A percentile compares a stretch with the other conserved stretches of the same genome.
These are phyloP conservation scores for Pseudogymnoascus sp. DNA, from an alignment of 2,329 filamentous ascomycete species.

Conservation along the genomic window DNA sequence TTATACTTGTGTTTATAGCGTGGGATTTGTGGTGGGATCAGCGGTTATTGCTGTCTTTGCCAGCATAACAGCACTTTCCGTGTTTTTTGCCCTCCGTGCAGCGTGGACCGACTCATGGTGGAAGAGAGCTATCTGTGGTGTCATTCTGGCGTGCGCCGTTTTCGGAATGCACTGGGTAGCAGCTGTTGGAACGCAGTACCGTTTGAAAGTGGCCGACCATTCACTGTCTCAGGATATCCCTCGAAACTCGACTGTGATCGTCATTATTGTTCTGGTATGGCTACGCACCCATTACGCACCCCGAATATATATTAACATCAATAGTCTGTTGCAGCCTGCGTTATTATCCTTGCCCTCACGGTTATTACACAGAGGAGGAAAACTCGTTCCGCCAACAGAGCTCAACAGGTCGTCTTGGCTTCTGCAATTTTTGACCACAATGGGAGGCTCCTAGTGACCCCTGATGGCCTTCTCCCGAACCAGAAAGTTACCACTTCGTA, in stretches of 20 bases:
- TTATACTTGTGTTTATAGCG: constrained; percentile 60
- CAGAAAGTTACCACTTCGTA: constrained; percentile 75
- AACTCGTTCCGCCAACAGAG: constrained; percentile 29
- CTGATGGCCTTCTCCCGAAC: constrained; percentile 60
- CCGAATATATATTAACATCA: constrained; percentile 12
- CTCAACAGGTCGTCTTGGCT: constrained; percentile 46
- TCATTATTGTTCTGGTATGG: constrained; percentile 48
- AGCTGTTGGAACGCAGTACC: constrained; percentile 61
- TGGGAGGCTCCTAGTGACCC: constrained; percentile 59
- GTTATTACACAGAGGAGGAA: constrained; percentile 36
- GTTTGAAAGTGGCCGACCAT: constrained; percentile 40
- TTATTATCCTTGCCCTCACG: constrained; percentile 47
- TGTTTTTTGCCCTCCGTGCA: constrained; percentile 71
- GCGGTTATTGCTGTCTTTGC: constrained; percentile 64
- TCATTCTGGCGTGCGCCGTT: constrained; percentile 63
- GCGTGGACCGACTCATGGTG: constrained; percentile 73
- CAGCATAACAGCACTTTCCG: constrained; percentile 58
- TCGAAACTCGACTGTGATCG: constrained; percentile 35
- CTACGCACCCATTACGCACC: neutral
- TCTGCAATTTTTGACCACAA: constrained; percentile 59
- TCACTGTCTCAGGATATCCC: constrained; percentile 36
- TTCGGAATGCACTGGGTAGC: constrained; percentile 87
- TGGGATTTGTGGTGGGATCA: constrained; percentile 50
- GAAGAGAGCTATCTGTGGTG: constrained; percentile 60
- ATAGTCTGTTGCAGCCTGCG: constrained; percentile 54